Percentiles rank a stretch among this genome's conserved stretches.
phyloP scores from a whole-genome alignment of 2,329 filamentous ascomycete genomes.

The Calonectria ilicicola region DNA sequence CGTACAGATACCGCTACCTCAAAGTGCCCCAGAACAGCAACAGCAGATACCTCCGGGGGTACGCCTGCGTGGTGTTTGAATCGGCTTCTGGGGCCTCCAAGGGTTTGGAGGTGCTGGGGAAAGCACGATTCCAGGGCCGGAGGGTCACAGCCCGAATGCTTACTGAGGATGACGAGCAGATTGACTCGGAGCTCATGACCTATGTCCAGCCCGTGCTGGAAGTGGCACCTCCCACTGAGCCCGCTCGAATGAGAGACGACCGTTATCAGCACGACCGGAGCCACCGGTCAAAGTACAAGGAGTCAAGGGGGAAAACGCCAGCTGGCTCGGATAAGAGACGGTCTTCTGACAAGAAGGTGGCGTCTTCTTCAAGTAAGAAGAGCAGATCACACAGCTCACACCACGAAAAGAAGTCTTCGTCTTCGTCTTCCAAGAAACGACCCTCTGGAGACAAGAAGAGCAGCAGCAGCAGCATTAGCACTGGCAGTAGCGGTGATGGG shows the following conservation, averaged over 20 bases:
- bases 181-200: slow-evolving; percentile 16
- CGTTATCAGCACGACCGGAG: slow-evolving; percentile 17
- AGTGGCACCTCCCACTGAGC: slow-evolving; percentile 12
- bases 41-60: slow-evolving; percentile 41
- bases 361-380: slow-evolving; percentile 20
- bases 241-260: slow-evolving; percentile 20
- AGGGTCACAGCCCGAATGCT: slow-evolving; percentile 39
- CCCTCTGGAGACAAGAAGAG: slow-evolving; percentile 12
- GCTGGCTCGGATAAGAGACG: slow-evolving; percentile 12
- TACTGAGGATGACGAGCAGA: slow-evolving; percentile 29
- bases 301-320: slow-evolving; percentile 17
- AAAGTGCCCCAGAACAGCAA: slow-evolving; percentile 40
- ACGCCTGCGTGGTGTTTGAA: slow-evolving; percentile 42
- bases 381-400: slow-evolving; percentile 1
- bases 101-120: slow-evolving; percentile 41
- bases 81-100: slow-evolving; percentile 33
- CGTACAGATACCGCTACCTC: slow-evolving; percentile 37
- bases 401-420: slow-evolving; percentile 7
- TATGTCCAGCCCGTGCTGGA: slow-evolving; percentile 3
- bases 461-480: slow-evolving; percentile 19
- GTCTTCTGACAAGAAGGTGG: slow-evolving; percentile 26
- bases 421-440: slow-evolving; percentile 7
- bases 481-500: slow-evolving; percentile 17
- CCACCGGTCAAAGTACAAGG: slow-evolving; percentile 31
- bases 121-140: slow-evolving; percentile 40